These are phyloP conservation scores for Protomyces inundatus DNA, from an alignment of 1,139 yeast species.

Conservation along the genomic window DNA sequence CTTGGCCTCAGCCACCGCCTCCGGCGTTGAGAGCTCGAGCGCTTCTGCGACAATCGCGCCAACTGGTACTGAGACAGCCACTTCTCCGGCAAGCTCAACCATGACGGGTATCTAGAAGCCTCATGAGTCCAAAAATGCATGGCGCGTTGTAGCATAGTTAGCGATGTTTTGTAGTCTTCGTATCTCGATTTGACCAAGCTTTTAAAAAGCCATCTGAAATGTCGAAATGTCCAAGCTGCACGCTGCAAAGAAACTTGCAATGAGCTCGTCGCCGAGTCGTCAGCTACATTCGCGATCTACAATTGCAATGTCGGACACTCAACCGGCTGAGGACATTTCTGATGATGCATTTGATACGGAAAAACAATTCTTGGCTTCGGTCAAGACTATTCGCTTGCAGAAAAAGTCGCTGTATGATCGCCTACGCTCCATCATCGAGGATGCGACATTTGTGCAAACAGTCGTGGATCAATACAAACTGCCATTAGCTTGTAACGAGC, in stretches of 20 bases:
- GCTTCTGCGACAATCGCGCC: neutral
- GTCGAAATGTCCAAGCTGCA: too few species aligned
- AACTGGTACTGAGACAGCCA: neutral
- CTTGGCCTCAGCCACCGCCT: neutral
- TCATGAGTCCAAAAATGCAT: too few species aligned
- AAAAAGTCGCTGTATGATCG: conserved; percentile 47
- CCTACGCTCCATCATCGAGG: conserved; percentile 63
- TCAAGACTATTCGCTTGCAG: neutral
- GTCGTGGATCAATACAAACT: conserved; percentile 38
- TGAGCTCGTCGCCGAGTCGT: too few species aligned
- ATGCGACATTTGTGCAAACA: conserved; percentile 46
- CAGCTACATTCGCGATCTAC: too few species aligned
- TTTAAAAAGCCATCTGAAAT: neutral
- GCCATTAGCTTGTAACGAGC: conserved; percentile 60
- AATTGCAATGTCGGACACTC: neutral
- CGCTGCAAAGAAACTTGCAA: too few species aligned
- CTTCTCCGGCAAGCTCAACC: too few species aligned
- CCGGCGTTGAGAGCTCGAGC: neutral
- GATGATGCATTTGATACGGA: neutral
- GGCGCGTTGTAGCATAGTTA: too few species aligned
- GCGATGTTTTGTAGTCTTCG: neutral
- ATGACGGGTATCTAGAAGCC: too few species aligned
- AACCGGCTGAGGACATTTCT: neutral
- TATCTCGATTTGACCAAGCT: neutral
- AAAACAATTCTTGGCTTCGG: neutral